phyloP scores from a whole-genome alignment of 2,329 filamentous ascomycete species.

The Fusarium sacchari region DNA sequence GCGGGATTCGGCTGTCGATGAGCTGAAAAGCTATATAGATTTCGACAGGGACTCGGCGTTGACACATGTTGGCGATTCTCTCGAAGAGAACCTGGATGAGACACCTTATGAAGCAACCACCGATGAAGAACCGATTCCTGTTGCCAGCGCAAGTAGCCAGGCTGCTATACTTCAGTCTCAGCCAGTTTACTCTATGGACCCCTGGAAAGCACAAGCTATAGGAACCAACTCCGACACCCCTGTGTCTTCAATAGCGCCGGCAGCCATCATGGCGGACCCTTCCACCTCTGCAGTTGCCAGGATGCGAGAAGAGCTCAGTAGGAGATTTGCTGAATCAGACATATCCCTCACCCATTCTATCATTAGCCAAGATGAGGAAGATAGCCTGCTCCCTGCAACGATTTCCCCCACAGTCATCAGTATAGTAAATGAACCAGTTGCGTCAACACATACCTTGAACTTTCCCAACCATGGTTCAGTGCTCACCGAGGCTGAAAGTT shows the following conservation, averaged over 20 bases:
- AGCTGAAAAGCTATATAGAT: slow-evolving; percentile 38
- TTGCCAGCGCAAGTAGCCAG: not conserved
- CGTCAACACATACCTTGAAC: slow-evolving; percentile 31
- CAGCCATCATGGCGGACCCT: slow-evolving; percentile 41
- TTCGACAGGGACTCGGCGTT: slow-evolving; percentile 32
- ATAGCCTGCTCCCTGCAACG: slow-evolving; percentile 44
- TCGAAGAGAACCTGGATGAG: slow-evolving; percentile 2
- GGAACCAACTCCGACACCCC: slow-evolving; percentile 32
- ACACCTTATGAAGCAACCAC: slow-evolving; percentile 4
- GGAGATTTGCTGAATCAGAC: slow-evolving; percentile 30
- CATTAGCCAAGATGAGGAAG: slow-evolving; percentile 30
- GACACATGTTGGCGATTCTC: slow-evolving; percentile 17
- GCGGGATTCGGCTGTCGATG: slow-evolving; percentile 35
- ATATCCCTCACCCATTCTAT: slow-evolving; percentile 31
- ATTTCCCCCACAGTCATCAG: slow-evolving; percentile 54
- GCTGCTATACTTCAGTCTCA: slow-evolving; percentile 30
- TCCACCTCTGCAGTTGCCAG: slow-evolving; percentile 33
- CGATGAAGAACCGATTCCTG: not conserved
- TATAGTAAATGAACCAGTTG: slow-evolving; percentile 41
- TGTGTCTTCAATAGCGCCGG: slow-evolving; percentile 42
- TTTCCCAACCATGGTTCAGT: slow-evolving; percentile 30
- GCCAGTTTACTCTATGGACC: slow-evolving; percentile 32
- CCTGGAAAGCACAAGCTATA: slow-evolving; percentile 41
- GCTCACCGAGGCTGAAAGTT: slow-evolving; percentile 34
- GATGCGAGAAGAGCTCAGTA: slow-evolving; percentile 34